Percentiles rank a stretch among this genome's conserved stretches.
These are phyloP conservation scores for Miscanthus sacchariflorus DNA, from an alignment of 202 grass and related monocot genomes.

Conservation along the genomic window DNA sequence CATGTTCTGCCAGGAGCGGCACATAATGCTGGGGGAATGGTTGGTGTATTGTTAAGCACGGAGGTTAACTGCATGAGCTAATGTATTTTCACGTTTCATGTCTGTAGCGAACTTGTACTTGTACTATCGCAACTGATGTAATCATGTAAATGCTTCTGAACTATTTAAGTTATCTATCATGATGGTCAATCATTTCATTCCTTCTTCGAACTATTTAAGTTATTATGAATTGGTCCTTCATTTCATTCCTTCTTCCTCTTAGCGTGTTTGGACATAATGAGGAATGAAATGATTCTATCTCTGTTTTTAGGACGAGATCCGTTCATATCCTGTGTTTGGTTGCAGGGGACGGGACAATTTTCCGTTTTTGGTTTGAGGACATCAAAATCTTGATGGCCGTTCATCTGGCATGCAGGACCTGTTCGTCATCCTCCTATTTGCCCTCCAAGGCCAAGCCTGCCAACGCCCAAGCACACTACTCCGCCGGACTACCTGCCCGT, in stretches of 20 bases:
- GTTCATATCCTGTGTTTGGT: too few relatives aligned
- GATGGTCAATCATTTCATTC: not conserved
- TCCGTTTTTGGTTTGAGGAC: too few relatives aligned
- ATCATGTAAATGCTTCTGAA: constrained; percentile 11
- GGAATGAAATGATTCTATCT: too few relatives aligned
- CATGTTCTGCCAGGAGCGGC: constrained; percentile 24
- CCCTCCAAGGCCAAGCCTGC: too few relatives aligned
- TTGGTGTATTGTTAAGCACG: constrained; percentile 40
- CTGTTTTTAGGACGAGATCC: too few relatives aligned
- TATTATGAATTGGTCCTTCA: not conserved
- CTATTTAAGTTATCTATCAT: not conserved
- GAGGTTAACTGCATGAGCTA: constrained; percentile 15
- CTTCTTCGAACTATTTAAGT: not conserved
- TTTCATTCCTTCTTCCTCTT: not conserved
- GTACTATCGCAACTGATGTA: constrained; percentile 18
- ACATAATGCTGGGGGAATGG: constrained; percentile 30
- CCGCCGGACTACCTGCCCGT: too few relatives aligned
- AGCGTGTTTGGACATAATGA: too few relatives aligned
- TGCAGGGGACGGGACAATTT: too few relatives aligned
- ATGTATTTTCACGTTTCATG: not conserved
- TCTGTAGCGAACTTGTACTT: not conserved
- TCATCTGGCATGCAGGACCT: too few relatives aligned
- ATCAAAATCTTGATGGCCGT: too few relatives aligned
- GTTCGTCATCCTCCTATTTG: too few relatives aligned
- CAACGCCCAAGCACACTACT: too few relatives aligned